phyloP scores from a whole-genome alignment of 306 rosid species.

The Mucuna pruriens region DNA sequence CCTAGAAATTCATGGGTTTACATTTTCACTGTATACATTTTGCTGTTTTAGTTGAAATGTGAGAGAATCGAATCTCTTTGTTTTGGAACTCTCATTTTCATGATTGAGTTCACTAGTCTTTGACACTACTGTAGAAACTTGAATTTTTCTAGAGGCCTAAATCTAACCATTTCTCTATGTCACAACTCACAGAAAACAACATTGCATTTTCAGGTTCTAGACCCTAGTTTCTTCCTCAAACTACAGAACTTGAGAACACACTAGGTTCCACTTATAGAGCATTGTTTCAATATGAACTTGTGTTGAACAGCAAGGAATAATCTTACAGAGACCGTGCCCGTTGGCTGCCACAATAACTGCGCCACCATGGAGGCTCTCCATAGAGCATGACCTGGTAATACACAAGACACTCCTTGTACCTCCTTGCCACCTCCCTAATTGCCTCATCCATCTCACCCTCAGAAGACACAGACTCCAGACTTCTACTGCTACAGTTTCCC shows the following conservation, averaged over 20 bases:
- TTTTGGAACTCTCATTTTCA: background rate
- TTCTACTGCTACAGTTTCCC: constrained; percentile 29
- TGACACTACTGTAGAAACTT: background rate
- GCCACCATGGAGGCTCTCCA: constrained; percentile 62
- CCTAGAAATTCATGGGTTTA: background rate
- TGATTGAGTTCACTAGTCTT: background rate
- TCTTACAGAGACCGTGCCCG: constrained; percentile 54
- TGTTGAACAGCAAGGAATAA: constrained; percentile 28
- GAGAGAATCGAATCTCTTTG: background rate
- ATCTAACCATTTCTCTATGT: background rate
- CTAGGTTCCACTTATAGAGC: background rate
- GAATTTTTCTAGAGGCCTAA: constrained; percentile 2
- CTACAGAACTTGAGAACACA: constrained; percentile 24
- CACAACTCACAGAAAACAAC: constrained; percentile 9
- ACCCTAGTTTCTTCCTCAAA: constrained; percentile 7
- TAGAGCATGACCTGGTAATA: constrained; percentile 79
- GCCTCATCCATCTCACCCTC: constrained; percentile 50
- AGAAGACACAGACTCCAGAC: constrained; percentile 34
- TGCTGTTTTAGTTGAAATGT: background rate
- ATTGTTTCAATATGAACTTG: constrained; percentile 2
- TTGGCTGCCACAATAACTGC: constrained; percentile 44
- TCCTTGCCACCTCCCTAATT: constrained; percentile 63
- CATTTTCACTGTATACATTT: background rate
- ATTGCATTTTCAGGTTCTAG: background rate
- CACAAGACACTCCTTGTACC: constrained; percentile 67